phyloP scores from a whole-genome alignment of 768 basidiomycete species.

The Lyophyllum semitale region DNA sequence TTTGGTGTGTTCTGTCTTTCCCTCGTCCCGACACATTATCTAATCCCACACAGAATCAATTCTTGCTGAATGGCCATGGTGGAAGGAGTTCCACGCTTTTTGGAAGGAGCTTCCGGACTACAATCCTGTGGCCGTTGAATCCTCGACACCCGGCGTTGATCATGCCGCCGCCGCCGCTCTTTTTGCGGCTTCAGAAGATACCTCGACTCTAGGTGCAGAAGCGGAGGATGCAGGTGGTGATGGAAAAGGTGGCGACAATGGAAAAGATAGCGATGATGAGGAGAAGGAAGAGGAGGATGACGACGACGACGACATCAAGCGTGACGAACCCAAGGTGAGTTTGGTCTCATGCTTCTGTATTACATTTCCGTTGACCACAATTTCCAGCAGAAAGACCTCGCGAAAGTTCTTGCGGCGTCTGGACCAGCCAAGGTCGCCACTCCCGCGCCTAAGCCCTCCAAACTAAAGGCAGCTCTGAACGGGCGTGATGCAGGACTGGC shows the following conservation, averaged over 20 bases:
- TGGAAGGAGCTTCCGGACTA: conserved; percentile 31
- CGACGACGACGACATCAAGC: not conserved
- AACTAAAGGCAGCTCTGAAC: not conserved
- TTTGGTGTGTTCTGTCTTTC: conserved; percentile 19
- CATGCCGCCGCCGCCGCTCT: conserved; percentile 17
- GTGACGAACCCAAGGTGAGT: not conserved
- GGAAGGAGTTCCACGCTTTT: conserved; percentile 27
- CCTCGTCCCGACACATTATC: too few relatives aligned
- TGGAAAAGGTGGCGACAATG: too few relatives aligned
- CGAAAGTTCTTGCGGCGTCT: not conserved
- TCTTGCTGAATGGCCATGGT: conserved; percentile 33
- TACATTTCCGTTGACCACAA: not conserved
- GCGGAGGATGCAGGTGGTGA: conserved; percentile 9
- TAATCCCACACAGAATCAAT: too few relatives aligned
- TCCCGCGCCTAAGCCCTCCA: not conserved
- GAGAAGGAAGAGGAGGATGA: not conserved
- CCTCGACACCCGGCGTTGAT: conserved; percentile 17
- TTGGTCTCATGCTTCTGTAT: not conserved
- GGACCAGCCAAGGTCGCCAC: not conserved
- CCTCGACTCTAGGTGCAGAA: not conserved
- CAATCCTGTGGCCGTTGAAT: conserved; percentile 24
- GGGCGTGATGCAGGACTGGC: not conserved
- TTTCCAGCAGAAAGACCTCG: not conserved
- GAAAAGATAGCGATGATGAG: not conserved
- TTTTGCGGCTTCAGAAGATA: not conserved